Evolutionary conservation across 441 rosid species (phyloP), one percentile per base, ranked within the genome.

Genomic region (Syzygium syzygioides): DNA sequence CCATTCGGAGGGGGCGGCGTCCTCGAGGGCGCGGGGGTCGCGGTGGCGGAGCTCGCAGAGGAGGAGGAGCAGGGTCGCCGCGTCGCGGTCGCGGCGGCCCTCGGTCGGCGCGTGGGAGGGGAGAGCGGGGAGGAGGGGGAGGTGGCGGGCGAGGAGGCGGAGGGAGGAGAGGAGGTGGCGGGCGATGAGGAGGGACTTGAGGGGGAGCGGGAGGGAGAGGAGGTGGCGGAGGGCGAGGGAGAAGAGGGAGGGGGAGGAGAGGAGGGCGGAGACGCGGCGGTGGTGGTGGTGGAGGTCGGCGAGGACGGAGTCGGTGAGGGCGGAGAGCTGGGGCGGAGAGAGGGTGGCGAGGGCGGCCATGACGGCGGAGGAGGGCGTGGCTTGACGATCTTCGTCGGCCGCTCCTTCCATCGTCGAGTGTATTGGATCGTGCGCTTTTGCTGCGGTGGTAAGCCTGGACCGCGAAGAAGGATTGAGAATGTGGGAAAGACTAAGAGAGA

Each of bases 211-310:
- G 76, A 98, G 95, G 25, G 97, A 93, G 88, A 93, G 97, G 55
- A 98, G 98, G 95, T 86, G 95, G 89, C 89, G 95, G 90, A 98
- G 96, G 84, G 95, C 86, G 94, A 95, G 94, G 87, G 94, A 94
- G 94, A 97, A 97, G 93, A 94, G 92, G 32, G 95, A 85, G 79
- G 97, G 95, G 87, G 97, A 95, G 85, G 98, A 95, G 88, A 97
- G 96, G 88, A 96, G 93, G 88, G 93, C 52, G 87, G 96, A 89
- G 88, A 98, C 94, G 59, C 96, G 98, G 89, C 90, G 93, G 90
- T 89, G 95, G 89, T 90, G 97, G 92, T 50, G 93, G 91, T 90
- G 92, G 83, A 94, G 88, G 90, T 90, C 86, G 45, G 93, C 90
- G 85, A 95, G 93, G 90, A 95, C 56, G 88, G 96, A 89, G 89